phyloP scores from a whole-genome alignment of 148 eudicot genomes.

The Cornus florida region DNA sequence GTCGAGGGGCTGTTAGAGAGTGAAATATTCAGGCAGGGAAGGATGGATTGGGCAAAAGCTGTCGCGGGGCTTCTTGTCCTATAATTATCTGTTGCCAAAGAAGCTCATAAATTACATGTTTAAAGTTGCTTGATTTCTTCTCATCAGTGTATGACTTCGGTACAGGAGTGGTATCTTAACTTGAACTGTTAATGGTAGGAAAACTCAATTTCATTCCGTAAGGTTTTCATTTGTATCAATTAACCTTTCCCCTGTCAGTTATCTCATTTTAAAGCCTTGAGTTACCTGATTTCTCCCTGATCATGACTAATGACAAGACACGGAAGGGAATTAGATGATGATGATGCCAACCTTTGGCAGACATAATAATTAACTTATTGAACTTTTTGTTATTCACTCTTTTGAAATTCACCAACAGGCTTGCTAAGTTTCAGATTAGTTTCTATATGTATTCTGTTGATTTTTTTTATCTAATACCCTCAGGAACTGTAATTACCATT shows the following conservation, averaged over 20 bases:
- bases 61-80: not conserved
- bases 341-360: not conserved
- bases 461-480: not conserved
- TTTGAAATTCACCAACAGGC: not conserved
- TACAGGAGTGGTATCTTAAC: not conserved
- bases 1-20: not conserved
- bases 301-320: not conserved
- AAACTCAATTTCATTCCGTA: not conserved
- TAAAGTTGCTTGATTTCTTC: not conserved
- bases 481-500: not conserved
- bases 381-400: not conserved
- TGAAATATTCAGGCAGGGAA: not conserved
- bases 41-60: not conserved
- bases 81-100: not conserved
- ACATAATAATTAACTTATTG: not conserved
- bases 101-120: not conserved
- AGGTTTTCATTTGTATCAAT: not conserved
- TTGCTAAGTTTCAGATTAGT: not conserved
- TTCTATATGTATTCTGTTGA: not conserved
- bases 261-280: not conserved
- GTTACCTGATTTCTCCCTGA: not conserved
- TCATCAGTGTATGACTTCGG: not conserved
- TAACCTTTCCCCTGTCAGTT: not conserved
- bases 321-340: not conserved
- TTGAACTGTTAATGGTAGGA: not conserved